phyloP scores from a whole-genome alignment of 345 rosid species.

The Ceriops tagal region DNA sequence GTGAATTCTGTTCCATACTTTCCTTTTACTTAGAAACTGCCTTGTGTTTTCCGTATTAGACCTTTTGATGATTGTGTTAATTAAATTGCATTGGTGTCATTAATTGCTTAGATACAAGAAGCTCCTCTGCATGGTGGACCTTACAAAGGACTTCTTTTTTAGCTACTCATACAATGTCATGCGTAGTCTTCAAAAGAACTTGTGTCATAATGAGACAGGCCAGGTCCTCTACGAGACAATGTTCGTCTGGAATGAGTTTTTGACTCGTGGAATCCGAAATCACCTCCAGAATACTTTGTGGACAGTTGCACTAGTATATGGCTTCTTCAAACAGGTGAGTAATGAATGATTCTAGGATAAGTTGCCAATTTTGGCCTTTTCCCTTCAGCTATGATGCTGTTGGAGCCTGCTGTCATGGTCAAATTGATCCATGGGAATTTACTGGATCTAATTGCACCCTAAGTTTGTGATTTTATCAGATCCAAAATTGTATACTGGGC shows the following conservation, averaged over 20 bases:
- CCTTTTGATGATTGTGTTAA: too few relatives aligned
- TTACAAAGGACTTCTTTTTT: constrained; percentile 97
- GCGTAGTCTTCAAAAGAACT: constrained; percentile 88
- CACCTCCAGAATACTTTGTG: constrained; percentile 86
- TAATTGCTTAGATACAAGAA: constrained; percentile 81
- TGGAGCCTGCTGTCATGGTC: neutral
- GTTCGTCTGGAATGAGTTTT: constrained; percentile 98
- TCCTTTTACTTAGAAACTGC: too few relatives aligned
- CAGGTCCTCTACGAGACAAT: constrained; percentile 76
- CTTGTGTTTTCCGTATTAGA: too few relatives aligned
- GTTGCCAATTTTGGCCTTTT: neutral
- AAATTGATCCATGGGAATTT: neutral
- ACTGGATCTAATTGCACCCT: neutral
- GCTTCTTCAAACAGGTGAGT: constrained; percentile 93
- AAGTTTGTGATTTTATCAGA: neutral
- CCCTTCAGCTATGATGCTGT: neutral
- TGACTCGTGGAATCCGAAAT: constrained; percentile 84
- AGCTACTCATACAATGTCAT: constrained; percentile 95
- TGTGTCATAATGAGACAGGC: constrained; percentile 62
- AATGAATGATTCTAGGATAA: neutral
- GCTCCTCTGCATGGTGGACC: constrained; percentile 86
- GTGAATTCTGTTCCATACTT: too few relatives aligned
- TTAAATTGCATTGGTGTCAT: constrained; percentile 5
- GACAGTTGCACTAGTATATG: constrained; percentile 97
- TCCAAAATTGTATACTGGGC: neutral